Evolutionary conservation across 1,284 basidiomycete species (phyloP), one percentile per base, ranked within the genome.

Genomic region (Pholiota adiposa): DNA sequence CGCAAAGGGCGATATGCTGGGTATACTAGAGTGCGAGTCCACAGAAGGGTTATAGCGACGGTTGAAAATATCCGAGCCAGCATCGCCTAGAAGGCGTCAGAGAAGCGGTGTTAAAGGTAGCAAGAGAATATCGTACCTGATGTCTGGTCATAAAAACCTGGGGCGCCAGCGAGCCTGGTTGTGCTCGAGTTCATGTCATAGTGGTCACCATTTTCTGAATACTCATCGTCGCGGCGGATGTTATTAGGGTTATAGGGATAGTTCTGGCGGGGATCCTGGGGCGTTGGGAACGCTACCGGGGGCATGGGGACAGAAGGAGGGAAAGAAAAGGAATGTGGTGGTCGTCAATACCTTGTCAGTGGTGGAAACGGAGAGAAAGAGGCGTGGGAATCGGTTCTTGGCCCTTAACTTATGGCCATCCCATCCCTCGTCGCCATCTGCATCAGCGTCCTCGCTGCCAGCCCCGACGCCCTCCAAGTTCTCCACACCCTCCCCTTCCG

Each of bases 1-100:
- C 69, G 78, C 78, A 72, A 83, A 85, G 61, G 83, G 85, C 27
- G 84, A 85, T 46, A 81, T 79, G 68, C 77, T 83, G 63, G 78
- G 77, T 64, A 81, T 78, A 74, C 83, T 86, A 54, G 80, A 78
- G 70, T 86, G 84, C 8, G 85, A 87, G 67, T 79, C 78, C 60
- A 84, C 76, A 50, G 85, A 87, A 16, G 82, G 77, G 44, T 80
- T 73, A 62, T 87, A 87, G 51, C 72, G 78, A 56, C 74, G 72
- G 60, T 73, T 72, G 64, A 78, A 78, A 38, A 78, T 74, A 54
- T 87, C 86, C 27, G 82, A 79, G 50, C 81, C 80, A 57, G 71
- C 62, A 64, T 77, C 71, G 61, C 68, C 65, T 70, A 67, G 58
- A 54, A 46, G 54, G 51, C 50, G 51, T 46, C 33, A 56, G 43